A percentile compares a stretch with the other conserved stretches of the same genome.
Evolutionary conservation across 305 asterid genomes (phyloP).

Genomic region (Solanum hybrid): DNA sequence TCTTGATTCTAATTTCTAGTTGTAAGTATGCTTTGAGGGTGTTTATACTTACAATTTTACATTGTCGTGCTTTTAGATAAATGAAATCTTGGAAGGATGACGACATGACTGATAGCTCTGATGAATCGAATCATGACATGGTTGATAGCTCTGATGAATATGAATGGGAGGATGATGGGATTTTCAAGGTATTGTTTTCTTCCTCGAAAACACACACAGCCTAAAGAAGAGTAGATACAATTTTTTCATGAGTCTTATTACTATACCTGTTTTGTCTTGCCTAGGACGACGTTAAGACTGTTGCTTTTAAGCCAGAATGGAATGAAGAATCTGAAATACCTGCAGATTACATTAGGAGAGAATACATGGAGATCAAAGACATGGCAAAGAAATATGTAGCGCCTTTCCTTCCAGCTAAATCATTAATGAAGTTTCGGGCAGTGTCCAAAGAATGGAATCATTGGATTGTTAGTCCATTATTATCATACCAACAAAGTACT

Average conservation of each 20-base stretch:
- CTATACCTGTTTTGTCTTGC: background rate
- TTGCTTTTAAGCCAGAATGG: background rate
- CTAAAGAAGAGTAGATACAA: background rate
- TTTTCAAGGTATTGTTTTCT: background rate
- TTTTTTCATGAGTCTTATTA: background rate
- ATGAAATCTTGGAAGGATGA: background rate
- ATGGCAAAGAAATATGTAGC: conserved; percentile 21
- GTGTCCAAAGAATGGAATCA: conserved; percentile 42
- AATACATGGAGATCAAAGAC: conserved; percentile 7
- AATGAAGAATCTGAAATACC: background rate
- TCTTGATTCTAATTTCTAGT: no score
- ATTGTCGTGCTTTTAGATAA: background rate
- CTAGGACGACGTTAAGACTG: background rate
- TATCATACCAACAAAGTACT: conserved; percentile 35
- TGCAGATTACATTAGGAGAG: background rate
- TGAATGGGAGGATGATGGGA: background rate
- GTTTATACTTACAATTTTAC: background rate
- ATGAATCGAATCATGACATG: background rate
- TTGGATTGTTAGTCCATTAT: conserved; percentile 28
- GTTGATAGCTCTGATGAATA: background rate
- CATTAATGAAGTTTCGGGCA: conserved; percentile 20
- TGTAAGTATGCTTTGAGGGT: background rate
- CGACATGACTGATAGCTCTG: background rate
- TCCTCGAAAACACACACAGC: background rate
- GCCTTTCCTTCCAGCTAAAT: conserved; percentile 48